Percentiles rank a stretch among this genome's conserved stretches.
These are phyloP conservation scores for Pyrenopolyporus hunteri DNA, from an alignment of 495 filamentous ascomycete genomes.

Conservation along the genomic window DNA sequence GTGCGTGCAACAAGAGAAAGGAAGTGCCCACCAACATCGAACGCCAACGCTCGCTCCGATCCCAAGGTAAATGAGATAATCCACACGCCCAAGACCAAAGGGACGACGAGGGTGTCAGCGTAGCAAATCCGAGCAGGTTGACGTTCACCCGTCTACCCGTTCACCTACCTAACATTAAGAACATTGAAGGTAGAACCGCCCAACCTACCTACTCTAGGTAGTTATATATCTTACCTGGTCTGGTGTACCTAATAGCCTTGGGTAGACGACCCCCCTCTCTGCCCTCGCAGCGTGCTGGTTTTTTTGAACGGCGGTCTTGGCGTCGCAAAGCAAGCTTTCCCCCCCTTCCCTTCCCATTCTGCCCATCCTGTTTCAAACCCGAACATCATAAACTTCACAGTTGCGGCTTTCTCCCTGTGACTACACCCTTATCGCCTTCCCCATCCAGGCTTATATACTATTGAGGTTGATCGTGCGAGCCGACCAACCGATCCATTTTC, in stretches of 20 bases:
- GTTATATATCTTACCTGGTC: too few relatives aligned
- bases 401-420: background rate
- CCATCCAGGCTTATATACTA: slow-evolving; percentile 27
- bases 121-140: slow-evolving; percentile 4
- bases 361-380: slow-evolving; percentile 9
- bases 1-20: slow-evolving; percentile 26
- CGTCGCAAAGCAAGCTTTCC: slow-evolving; percentile 42
- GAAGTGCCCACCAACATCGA: slow-evolving; percentile 11
- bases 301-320: slow-evolving; percentile 35
- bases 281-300: slow-evolving; percentile 6
- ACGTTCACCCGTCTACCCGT: background rate
- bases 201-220: background rate
- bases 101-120: background rate
- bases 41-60: background rate
- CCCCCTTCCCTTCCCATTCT: slow-evolving; percentile 5
- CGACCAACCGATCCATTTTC: slow-evolving; percentile 26
- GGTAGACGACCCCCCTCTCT: slow-evolving; percentile 10
- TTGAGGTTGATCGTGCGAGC: slow-evolving; percentile 23
- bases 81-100: background rate
- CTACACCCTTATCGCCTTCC: slow-evolving; percentile 18
- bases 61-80: slow-evolving; percentile 3
- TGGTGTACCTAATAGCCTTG: slow-evolving; percentile 10
- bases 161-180: too few relatives aligned
- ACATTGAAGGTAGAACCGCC: background rate
- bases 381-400: slow-evolving; percentile 13